Base-by-base conservation (phyloP, 257 asterid species). In the Scutellaria baicalensis region DNA sequence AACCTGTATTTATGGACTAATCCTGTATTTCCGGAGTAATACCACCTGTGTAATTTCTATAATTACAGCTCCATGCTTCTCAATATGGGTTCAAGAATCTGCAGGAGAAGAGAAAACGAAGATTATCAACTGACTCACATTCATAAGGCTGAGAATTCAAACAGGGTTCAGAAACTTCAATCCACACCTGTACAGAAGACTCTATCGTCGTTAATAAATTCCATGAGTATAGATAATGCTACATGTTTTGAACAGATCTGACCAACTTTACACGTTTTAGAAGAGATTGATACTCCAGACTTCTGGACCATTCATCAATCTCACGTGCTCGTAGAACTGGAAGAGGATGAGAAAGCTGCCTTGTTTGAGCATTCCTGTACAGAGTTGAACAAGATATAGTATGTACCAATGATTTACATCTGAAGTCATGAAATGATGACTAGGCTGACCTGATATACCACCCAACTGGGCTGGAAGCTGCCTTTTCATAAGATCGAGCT, bases 261-360 rank as follows among this genome's bases (percentile, higher is more conserved):
- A 78, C 83, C 75, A 38, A 68, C 59, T 75, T 64, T 71, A 85
- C 81, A 27, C 84, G 91, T 64, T 82, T 78, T 27, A 85, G 70
- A 80, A 93, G 95, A 66, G 88, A 79, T 64, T 59, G 83, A 80
- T 86, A 93, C 73, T 90, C 96, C 73, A 57, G 69, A 72, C 98
- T 88, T 83, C 90, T 86, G 74, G 98, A 90, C 97, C 98, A 93
- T 78, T 86, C 95, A 81, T 93, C 98, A 64, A 90, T 90, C 86
- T 90, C 98, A 3, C 92, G 88, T 12, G 98, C 98, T 70, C 96
- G 96, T 63, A 93, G 78, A 81, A 92, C 96, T 3, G 95, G 96
- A 72, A 92, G 97, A 75, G 98, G 98, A 71, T 89, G 98, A 6
- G 98, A 92, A 77, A 92, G 95, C 78, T 92, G 98, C 76, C 93